phyloP scores from a whole-genome alignment of 257 asterid species.

The Solanum tarapatanum region DNA sequence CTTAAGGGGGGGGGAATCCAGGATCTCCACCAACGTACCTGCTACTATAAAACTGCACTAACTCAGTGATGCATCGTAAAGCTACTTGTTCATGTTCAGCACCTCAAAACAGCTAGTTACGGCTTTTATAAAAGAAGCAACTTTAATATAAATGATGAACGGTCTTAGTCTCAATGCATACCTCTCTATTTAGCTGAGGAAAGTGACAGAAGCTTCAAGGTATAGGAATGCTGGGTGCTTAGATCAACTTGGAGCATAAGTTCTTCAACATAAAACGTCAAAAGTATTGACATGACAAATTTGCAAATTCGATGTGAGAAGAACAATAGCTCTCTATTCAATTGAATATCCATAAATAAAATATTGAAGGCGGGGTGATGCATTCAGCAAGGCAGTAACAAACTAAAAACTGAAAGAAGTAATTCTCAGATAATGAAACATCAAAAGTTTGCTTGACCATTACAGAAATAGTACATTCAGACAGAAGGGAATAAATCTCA shows the following conservation, averaged over 20 bases:
- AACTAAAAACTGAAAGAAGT: neutral
- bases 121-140: neutral
- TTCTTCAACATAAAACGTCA: neutral
- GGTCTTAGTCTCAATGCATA: neutral
- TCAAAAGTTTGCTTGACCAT: neutral
- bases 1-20: neutral
- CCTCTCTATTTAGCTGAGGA: neutral
- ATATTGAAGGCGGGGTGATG: neutral
- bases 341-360: neutral
- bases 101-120: neutral
- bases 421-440: neutral
- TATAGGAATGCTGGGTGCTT: neutral
- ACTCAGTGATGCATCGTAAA: neutral
- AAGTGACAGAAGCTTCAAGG: neutral
- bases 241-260: neutral
- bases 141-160: neutral
- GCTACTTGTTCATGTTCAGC: neutral
- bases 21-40: neutral
- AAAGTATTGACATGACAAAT: neutral
- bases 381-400: neutral
- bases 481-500: neutral
- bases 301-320: neutral
- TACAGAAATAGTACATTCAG: neutral
- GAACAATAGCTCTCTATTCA: neutral
- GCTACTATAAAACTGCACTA: neutral